Conservation (phyloP, 2,329 filamentous ascomycete species). For the Monilinia vaccinii-corymbosi region DNA sequence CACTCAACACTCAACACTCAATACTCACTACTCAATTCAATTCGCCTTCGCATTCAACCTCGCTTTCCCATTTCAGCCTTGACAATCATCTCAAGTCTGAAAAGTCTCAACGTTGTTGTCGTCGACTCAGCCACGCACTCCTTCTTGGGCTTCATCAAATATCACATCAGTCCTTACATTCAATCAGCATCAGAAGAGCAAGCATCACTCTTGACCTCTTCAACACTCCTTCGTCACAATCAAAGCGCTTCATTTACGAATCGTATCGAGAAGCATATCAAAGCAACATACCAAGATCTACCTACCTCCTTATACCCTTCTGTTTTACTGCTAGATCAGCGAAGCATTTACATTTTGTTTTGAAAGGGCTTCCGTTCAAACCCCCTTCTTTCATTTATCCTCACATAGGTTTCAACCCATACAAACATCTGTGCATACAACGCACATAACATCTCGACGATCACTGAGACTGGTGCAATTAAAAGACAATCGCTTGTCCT, state of each 20-base stretch:
- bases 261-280: not conserved
- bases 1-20: not conserved
- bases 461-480: constrained; percentile 9
- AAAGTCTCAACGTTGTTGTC: not conserved
- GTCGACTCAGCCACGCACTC: not conserved
- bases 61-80: too few species aligned
- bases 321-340: constrained; percentile 30
- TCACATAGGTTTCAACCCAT: not conserved
- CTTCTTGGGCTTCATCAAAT: not conserved
- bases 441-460: constrained; percentile 3
- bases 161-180: constrained; percentile 12
- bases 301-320: constrained; percentile 17
- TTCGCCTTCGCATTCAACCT: constrained; percentile 2
- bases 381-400: not conserved
- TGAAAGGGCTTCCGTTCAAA: not conserved
- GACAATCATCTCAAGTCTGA: not conserved
- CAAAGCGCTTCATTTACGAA: not conserved
- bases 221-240: not conserved
- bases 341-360: constrained; percentile 16
- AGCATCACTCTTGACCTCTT: not conserved
- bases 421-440: constrained; percentile 3
- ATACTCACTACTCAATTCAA: not conserved
- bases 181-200: not conserved
- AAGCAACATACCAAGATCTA: constrained; percentile 4
- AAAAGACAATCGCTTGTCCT: constrained; percentile 8